These are phyloP conservation scores for Triadica sebifera DNA, from an alignment of 345 rosid genomes.

Conservation along the genomic window DNA sequence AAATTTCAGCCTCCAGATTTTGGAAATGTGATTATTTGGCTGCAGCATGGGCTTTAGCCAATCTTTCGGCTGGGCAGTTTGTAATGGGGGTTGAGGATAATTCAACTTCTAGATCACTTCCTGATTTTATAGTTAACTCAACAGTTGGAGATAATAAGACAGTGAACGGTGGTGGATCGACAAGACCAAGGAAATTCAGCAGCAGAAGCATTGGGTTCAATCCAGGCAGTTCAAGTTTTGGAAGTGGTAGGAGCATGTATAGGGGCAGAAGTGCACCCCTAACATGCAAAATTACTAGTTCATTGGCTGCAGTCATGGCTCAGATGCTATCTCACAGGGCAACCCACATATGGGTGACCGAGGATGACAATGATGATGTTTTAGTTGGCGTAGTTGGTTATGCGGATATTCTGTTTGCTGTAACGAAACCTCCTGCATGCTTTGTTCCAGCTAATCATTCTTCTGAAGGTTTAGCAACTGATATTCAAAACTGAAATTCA, in stretches of 20 bases:
- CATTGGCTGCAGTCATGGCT: constrained; percentile 96
- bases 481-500: constrained; percentile 45
- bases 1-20: constrained; percentile 84
- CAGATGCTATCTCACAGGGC: constrained; percentile 97
- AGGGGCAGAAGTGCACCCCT: constrained; percentile 91
- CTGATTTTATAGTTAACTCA: constrained; percentile 50
- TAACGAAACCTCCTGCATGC: constrained; percentile 64
- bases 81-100: constrained; percentile 96
- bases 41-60: constrained; percentile 95
- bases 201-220: constrained; percentile 90
- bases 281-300: constrained; percentile 80
- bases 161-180: constrained; percentile 31
- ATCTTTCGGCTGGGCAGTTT: constrained; percentile 87
- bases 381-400: constrained; percentile 85
- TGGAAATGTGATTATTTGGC: constrained; percentile 95
- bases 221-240: constrained; percentile 52
- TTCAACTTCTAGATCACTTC: constrained; percentile 54
- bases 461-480: constrained; percentile 36
- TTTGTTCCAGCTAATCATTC: constrained; percentile 38
- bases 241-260: constrained; percentile 78
- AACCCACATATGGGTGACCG: constrained; percentile 94
- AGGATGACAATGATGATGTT: constrained; percentile 69
- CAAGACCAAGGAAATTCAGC: constrained; percentile 71
- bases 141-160: constrained; percentile 32
- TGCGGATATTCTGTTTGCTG: constrained; percentile 77